phyloP scores from a whole-genome alignment of 768 basidiomycete genomes.

The Trametes sanguinea region DNA sequence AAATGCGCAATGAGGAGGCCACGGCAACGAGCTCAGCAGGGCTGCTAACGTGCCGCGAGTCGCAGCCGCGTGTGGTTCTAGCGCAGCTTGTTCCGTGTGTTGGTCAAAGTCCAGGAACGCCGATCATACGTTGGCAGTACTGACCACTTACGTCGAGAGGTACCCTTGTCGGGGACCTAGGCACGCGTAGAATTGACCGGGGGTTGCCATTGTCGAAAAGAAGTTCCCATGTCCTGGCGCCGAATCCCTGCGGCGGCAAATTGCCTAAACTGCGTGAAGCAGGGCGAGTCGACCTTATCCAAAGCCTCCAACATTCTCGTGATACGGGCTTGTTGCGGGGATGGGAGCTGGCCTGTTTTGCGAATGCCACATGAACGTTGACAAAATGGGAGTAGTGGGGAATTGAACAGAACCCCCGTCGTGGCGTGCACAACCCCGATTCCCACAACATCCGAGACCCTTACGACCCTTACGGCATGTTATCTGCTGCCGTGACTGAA shows the following conservation, averaged over 20 bases:
- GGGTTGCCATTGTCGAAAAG: no score
- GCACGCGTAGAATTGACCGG: no score
- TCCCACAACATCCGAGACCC: no score
- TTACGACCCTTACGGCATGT: no score
- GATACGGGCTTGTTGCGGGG: neutral
- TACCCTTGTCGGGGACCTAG: no score
- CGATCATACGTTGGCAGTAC: neutral
- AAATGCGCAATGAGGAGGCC: conserved; percentile 2
- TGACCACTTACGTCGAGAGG: no score
- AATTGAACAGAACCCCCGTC: neutral
- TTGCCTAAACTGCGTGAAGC: neutral
- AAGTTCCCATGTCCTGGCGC: no score
- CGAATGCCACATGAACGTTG: conserved; percentile 5
- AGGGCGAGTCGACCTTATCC: neutral
- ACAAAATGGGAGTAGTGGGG: neutral
- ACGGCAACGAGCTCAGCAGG: neutral
- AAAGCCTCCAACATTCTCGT: neutral
- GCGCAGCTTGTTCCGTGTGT: no score
- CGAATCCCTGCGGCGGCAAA: no score
- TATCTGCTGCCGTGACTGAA: no score
- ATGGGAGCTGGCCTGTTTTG: conserved; percentile 1
- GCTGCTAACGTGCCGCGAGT: neutral
- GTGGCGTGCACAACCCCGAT: no score
- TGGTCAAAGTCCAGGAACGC: neutral
- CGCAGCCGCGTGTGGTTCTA: neutral